phyloP scores from a whole-genome alignment of 2,329 filamentous ascomycete genomes.

The Endocalyx cinctus region DNA sequence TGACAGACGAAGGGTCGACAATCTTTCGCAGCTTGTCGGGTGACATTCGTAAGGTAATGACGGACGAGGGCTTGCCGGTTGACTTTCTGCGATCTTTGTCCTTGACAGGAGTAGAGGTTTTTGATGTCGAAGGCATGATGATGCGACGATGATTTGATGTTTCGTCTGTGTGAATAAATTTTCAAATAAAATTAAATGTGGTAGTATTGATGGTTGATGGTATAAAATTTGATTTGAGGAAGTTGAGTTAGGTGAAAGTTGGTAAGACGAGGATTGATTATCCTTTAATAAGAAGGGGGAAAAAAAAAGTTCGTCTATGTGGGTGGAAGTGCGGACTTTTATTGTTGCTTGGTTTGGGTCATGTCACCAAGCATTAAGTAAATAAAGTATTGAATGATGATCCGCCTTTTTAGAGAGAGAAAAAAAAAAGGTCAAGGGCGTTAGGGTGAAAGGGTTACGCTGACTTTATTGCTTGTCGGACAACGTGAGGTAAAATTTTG shows the following conservation, averaged over 20 bases:
- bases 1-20: slow-evolving; percentile 37
- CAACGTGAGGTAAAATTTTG: too few species aligned
- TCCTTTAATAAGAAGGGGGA: too few species aligned
- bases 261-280: too few species aligned
- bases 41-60: slow-evolving; percentile 51
- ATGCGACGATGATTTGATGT: slow-evolving; percentile 4
- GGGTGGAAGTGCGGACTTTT: too few species aligned
- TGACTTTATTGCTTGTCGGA: too few species aligned
- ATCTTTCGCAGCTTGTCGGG: slow-evolving; percentile 47
- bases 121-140: slow-evolving; percentile 32
- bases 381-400: too few species aligned
- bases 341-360: slow-evolving; percentile 11
- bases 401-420: too few species aligned
- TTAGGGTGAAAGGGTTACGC: too few species aligned
- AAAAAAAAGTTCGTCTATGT: too few species aligned
- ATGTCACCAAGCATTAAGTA: too few species aligned
- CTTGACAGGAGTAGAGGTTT: slow-evolving; percentile 31
- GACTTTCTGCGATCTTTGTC: slow-evolving; percentile 44
- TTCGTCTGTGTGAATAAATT: slow-evolving; percentile 2
- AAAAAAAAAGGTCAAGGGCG: too few species aligned
- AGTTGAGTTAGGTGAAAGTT: slow-evolving; percentile 3
- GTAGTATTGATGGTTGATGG: slow-evolving; percentile 5
- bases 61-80: slow-evolving; percentile 25
- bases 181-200: slow-evolving; percentile 6
- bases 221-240: slow-evolving; percentile 3